phyloP scores from a whole-genome alignment of 2,329 filamentous ascomycete species.

The Colletotrichum tabaci region DNA sequence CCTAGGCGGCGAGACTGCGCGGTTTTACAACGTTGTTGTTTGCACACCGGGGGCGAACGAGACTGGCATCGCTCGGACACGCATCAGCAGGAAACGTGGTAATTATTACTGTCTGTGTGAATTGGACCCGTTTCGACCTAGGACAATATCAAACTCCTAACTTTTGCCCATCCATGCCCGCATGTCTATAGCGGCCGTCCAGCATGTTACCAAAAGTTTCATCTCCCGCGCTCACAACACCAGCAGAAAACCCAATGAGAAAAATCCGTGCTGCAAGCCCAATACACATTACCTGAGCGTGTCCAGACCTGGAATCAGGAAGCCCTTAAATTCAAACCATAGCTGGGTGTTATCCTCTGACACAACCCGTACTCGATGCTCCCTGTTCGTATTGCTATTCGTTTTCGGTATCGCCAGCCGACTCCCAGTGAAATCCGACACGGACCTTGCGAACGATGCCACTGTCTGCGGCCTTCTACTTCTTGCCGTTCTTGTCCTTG shows the following conservation, averaged over 20 bases:
- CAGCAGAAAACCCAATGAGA: neutral
- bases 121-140: neutral
- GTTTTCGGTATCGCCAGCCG: no score
- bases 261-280: neutral
- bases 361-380: slow-evolving; percentile 12
- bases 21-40: neutral
- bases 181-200: slow-evolving; percentile 6
- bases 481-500: slow-evolving; percentile 49
- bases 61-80: no score
- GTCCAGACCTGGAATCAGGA: neutral
- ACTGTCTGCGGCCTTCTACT: slow-evolving; percentile 8
- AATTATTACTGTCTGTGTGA: neutral
- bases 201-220: neutral
- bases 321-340: slow-evolving; percentile 6
- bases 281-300: neutral
- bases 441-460: neutral
- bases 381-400: neutral
- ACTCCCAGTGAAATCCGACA: neutral
- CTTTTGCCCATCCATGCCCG: slow-evolving; percentile 14
- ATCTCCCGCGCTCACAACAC: neutral
- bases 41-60: neutral
- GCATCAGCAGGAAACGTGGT: neutral
- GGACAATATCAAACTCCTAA: slow-evolving; percentile 17
- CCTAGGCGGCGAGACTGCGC: neutral
- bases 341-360: neutral